Evolutionary conservation across 148 eudicot genomes (phyloP), one percentile per base, ranked within the genome.

Genomic region (Chenopodium suecicum): DNA sequence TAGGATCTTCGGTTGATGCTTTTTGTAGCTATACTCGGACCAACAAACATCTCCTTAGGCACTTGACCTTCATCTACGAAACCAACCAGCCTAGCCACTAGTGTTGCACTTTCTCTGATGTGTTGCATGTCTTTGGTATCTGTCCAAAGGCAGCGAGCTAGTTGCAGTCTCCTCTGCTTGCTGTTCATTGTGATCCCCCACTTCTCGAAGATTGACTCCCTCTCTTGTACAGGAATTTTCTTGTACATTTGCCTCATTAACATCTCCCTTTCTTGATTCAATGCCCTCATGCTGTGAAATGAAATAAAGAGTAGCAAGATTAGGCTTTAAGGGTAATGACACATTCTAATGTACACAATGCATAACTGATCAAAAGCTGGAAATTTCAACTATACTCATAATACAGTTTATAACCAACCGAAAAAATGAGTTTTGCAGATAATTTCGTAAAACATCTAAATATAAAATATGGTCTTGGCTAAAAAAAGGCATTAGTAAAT

Each of bases 41-140:
- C 99, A 29, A 97, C 90, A 66, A 97, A 89, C 88, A 91, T 90
- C 83, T 94, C 98, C 83, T 97, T 94, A 0, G 95, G 92, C 10
- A 91, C 88, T 56, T 91, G 86, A 78, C 82, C 84, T 58, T 87
- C 87, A 47, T 90, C 90, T 8, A 82, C 79, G 68, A 95, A 88
- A 73, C 94, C 98, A 23, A 89, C 91, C 63, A 97, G 79, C 81
- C 87, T 97, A 11, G 96, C 97, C 23, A 97, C 92, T 27, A 97
- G 77, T 27, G 82, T 77, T 8, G 99, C 99, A 70, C 99, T 97
- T 65, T 92, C 96, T 31, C 82, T 88, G 7, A 91, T 77, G 71
- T 92, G 95, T 58, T 88, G 87, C 90, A 92, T 90, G 84, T 94
- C 89, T 44, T 87, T 87, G 13, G 90, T 66, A 47, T 94, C 85